Conservation (phyloP, 129 eudicot genomes). For the Centrapalus pauciflorus region DNA sequence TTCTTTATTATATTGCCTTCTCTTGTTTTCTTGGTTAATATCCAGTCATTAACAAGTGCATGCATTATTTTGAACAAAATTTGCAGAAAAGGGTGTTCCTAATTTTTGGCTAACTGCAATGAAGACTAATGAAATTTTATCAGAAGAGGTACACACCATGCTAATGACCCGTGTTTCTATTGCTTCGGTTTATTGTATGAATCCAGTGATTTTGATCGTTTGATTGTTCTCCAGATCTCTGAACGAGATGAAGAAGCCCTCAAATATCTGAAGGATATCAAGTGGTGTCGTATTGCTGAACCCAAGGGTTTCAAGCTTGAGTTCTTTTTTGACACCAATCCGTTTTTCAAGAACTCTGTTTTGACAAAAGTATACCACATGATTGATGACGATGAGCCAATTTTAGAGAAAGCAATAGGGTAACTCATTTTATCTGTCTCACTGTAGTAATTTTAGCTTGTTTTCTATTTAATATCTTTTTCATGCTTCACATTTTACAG, state of each 20-base stretch:
- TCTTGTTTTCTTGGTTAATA: background rate
- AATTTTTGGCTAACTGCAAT: constrained; percentile 74
- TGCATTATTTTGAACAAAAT: background rate
- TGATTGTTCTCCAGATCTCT: constrained; percentile 41
- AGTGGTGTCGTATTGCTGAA: constrained; percentile 63
- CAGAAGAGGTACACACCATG: constrained; percentile 64
- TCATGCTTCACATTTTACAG: constrained; percentile 26
- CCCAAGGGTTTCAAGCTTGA: constrained; percentile 92
- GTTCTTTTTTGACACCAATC: constrained; percentile 67
- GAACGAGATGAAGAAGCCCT: constrained; percentile 88
- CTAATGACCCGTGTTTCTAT: background rate
- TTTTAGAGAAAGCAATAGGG: constrained; percentile 90
- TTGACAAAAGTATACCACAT: constrained; percentile 74
- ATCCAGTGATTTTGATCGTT: background rate
- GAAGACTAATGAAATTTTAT: constrained; percentile 64
- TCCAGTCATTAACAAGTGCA: background rate
- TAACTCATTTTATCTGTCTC: constrained; percentile 15
- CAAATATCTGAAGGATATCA: constrained; percentile 69
- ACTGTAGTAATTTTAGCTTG: background rate
- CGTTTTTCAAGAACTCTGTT: constrained; percentile 58
- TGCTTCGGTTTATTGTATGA: background rate
- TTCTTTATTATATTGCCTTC: background rate
- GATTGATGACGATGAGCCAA: constrained; percentile 91
- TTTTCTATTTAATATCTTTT: background rate
- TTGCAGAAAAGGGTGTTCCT: constrained; percentile 84